Base-by-base conservation (phyloP, 805 yeast species). In the Candida yuanshanica region DNA sequence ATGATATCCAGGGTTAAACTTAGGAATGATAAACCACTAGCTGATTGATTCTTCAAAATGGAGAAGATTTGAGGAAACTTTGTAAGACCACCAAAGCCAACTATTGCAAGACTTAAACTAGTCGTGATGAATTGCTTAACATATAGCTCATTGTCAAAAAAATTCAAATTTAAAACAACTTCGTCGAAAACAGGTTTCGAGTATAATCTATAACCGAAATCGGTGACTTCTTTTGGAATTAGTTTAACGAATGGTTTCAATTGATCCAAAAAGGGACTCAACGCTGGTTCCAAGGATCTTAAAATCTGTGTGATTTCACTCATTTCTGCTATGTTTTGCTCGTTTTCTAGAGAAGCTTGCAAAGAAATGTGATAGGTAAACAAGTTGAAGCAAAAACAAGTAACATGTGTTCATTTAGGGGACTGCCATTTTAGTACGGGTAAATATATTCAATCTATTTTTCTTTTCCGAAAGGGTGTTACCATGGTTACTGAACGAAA, bases 31-130 rank as follows among this genome's bases (percentile, higher is more conserved):
- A 69, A 45, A 5, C 72, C 72, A 4, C 39, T 50, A 10, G 64
- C 65, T 4, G 68, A 62, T 10, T 48, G 41, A 9, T 62, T 49
- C 14, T 47, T 39, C 20, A 68, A 31, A 26, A 69, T 55, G 33
- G 58, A 51, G 10, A 57, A n/a, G 36, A 69, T 62, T 49, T 69
- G 73, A 7, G 74, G 74, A 1, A 69, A 46, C 44, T 68, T 68
- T 31, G 66, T 62, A 17, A 66, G 49, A 3, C 69, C 58, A 2
- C 70, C 60, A 36, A 62, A 52, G 2, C 56, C 48, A 31, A 68
- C 58, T 24, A 69, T 64, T 6, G 64, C 70, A 26, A 64, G 39
- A 20, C 68, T 61, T 20, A 68, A 38, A 1, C 62, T 51, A 39
- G 62, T 62, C 10, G 66, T 49, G 18, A 66, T 35, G 14, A 64